phyloP scores from a whole-genome alignment of 1,139 yeast genomes.

The Groenewaldozyma auringiensis region DNA sequence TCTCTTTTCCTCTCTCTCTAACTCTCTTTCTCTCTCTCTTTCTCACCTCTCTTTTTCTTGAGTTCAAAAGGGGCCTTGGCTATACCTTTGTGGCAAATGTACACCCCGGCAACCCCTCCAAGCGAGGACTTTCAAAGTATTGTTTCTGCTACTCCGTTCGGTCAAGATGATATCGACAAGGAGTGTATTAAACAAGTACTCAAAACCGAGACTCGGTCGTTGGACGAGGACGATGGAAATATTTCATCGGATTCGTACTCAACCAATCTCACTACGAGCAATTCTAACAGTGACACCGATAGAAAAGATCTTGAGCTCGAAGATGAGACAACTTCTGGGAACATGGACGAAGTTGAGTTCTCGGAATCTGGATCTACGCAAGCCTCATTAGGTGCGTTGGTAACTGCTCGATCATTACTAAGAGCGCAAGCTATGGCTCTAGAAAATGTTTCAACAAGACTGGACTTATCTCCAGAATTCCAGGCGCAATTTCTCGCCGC shows the following conservation, averaged over 20 bases:
- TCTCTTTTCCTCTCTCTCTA: too few relatives aligned
- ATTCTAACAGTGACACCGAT: not conserved
- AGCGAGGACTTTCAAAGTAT: conserved; percentile 14
- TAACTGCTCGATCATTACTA: conserved; percentile 33
- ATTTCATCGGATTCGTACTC: not conserved
- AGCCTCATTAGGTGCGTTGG: conserved; percentile 21
- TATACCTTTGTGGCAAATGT: too few relatives aligned
- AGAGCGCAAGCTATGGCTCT: conserved; percentile 43
- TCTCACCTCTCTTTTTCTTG: too few relatives aligned
- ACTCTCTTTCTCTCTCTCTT: too few relatives aligned
- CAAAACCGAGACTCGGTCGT: too few relatives aligned
- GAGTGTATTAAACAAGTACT: not conserved
- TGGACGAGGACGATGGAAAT: not conserved
- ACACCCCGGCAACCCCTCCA: conserved; percentile 24
- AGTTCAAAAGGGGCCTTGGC: too few relatives aligned
- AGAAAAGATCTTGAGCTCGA: not conserved
- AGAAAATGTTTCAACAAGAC: conserved; percentile 36
- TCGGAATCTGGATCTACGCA: not conserved
- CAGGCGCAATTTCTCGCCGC: conserved; percentile 46
- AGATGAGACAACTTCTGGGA: not conserved
- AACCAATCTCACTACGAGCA: not conserved
- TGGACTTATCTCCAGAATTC: conserved; percentile 37
- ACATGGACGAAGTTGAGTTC: not conserved
- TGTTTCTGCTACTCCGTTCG: not conserved
- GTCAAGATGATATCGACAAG: not conserved